These are phyloP conservation scores for Candida maesae DNA, from an alignment of 805 yeast genomes.

Conservation along the genomic window DNA sequence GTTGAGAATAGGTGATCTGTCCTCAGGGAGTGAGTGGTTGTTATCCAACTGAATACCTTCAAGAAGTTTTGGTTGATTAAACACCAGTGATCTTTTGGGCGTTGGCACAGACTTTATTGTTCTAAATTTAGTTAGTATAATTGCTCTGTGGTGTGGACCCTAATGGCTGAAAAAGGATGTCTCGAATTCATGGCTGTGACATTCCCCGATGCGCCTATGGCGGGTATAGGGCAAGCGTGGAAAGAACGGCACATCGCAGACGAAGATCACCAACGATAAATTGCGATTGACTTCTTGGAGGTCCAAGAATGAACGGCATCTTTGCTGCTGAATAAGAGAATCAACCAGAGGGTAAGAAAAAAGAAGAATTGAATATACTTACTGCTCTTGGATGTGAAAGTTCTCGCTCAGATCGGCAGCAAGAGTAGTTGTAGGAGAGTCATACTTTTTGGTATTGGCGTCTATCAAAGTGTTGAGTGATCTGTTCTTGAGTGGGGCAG, in stretches of 20 bases:
- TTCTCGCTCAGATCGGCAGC: conserved; percentile 37
- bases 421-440: conserved; percentile 35
- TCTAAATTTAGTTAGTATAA: conserved; percentile 10
- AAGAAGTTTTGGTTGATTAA: conserved; percentile 9
- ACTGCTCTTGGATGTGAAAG: conserved; percentile 31
- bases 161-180: not conserved
- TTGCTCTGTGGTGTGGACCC: not conserved
- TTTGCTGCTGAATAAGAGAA: too few relatives aligned
- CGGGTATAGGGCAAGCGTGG: not conserved
- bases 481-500: conserved; percentile 11
- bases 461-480: conserved; percentile 14
- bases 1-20: conserved; percentile 7
- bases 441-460: conserved; percentile 25
- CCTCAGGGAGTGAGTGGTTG: conserved; percentile 2
- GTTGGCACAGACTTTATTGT: conserved; percentile 11
- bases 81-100: conserved; percentile 18
- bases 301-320: too few relatives aligned
- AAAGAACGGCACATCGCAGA: too few relatives aligned
- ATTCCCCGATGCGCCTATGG: conserved; percentile 2
- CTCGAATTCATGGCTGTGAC: conserved; percentile 2
- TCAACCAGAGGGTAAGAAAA: too few relatives aligned
- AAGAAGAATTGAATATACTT: too few relatives aligned
- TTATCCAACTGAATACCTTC: conserved; percentile 7
- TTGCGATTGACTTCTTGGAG: too few relatives aligned
- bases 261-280: too few relatives aligned